A percentile compares a stretch with the other conserved stretches of the same genome.
Evolutionary conservation across 1,284 basidiomycete species (phyloP).

Genomic region (Ceratobasidium sp.): DNA sequence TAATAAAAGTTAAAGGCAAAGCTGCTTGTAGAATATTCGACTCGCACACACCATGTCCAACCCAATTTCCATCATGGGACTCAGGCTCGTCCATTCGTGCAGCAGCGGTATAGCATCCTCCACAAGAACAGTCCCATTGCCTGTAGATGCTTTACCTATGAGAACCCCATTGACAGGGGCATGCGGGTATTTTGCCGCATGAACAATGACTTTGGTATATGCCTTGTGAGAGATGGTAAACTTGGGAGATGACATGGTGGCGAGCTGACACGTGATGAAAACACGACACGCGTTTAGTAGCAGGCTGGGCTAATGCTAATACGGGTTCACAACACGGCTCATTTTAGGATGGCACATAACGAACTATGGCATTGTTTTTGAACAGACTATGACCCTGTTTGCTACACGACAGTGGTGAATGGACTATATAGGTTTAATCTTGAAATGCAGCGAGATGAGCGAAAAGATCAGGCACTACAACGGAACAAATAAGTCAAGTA

Average conservation of each 20-base stretch:
- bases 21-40: background rate
- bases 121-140: constrained; percentile 55
- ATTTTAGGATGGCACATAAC: background rate
- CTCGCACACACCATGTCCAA: constrained; percentile 65
- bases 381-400: background rate
- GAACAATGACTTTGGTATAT: constrained; percentile 71
- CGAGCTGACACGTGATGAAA: constrained; percentile 27
- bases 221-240: constrained; percentile 63
- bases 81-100: constrained; percentile 79
- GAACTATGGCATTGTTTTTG: background rate
- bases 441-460: constrained; percentile 97
- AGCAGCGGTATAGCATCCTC: constrained; percentile 72
- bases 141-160: constrained; percentile 56
- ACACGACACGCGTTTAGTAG: background rate
- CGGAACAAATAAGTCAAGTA: background rate
- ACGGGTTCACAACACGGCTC: background rate
- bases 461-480: constrained; percentile 94
- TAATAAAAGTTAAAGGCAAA: background rate
- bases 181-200: constrained; percentile 76
- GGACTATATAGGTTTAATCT: constrained; percentile 93
- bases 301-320: background rate
- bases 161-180: constrained; percentile 71
- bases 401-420: background rate
- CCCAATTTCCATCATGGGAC: constrained; percentile 81
- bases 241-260: constrained; percentile 50